phyloP scores from a whole-genome alignment of 2,329 filamentous ascomycete species.

The Scedosporium apiospermum region DNA sequence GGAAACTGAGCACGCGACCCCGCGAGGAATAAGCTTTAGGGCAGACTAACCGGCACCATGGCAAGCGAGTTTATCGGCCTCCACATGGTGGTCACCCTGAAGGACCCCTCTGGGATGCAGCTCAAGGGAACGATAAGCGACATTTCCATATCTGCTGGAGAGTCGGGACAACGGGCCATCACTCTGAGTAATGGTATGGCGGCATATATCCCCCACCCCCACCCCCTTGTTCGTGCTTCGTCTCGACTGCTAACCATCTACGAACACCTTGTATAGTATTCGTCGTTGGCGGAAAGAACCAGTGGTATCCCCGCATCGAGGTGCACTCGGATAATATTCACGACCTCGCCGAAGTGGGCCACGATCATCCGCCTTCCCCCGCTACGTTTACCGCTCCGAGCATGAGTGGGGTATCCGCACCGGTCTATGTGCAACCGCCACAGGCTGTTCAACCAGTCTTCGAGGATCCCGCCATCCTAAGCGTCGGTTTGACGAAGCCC shows the following conservation, averaged over 20 bases:
- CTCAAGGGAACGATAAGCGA: constrained; percentile 63
- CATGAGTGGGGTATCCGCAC: constrained; percentile 15
- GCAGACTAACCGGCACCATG: constrained; percentile 10
- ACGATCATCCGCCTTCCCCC: constrained; percentile 16
- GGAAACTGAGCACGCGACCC: background rate
- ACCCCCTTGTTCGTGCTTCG: background rate
- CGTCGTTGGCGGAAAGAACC: constrained; percentile 29
- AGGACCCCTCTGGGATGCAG: constrained; percentile 51
- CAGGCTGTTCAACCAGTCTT: constrained; percentile 37
- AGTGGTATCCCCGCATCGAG: constrained; percentile 25
- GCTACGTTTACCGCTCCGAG: constrained; percentile 16
- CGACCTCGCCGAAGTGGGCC: constrained; percentile 31
- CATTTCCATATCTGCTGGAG: constrained; percentile 26
- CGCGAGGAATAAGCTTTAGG: background rate
- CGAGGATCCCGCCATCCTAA: constrained; percentile 76
- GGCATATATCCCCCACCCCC: background rate
- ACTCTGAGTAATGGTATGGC: constrained; percentile 61
- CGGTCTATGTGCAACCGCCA: constrained; percentile 14
- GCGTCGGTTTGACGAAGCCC: constrained; percentile 30
- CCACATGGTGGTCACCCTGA: constrained; percentile 65
- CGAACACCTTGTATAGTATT: constrained; percentile 22
- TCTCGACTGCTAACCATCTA: constrained; percentile 9
- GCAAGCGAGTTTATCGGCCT: constrained; percentile 65
- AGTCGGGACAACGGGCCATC: constrained; percentile 53
- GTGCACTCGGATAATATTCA: constrained; percentile 22